Evolutionary conservation across 768 basidiomycete genomes (phyloP).

Genomic region (Lactarius psammicola): DNA sequence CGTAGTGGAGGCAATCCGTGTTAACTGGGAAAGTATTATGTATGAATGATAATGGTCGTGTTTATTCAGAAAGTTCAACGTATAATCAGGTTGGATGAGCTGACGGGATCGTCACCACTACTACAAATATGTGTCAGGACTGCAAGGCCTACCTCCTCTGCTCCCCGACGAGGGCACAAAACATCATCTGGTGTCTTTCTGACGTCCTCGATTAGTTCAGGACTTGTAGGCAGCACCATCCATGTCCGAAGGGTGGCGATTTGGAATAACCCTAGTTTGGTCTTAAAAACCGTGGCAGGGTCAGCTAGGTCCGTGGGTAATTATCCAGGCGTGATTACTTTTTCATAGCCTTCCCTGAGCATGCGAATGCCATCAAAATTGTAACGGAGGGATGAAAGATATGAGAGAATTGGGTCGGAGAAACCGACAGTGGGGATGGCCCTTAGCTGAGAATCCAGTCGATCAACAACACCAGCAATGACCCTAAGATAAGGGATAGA

Average conservation of each 20-base stretch:
- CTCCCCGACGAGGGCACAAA: conserved; percentile 37
- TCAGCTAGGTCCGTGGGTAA: background rate
- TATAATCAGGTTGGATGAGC: conserved; percentile 40
- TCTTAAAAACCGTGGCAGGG: conserved; percentile 10
- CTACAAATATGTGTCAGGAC: too few relatives aligned
- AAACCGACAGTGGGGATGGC: conserved; percentile 40
- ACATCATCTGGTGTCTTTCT: conserved; percentile 48
- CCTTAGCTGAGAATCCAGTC: conserved; percentile 19
- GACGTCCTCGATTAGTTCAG: conserved; percentile 44
- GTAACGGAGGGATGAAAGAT: conserved; percentile 34
- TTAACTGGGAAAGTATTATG: too few relatives aligned
- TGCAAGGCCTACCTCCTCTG: too few relatives aligned
- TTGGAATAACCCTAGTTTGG: conserved; percentile 39
- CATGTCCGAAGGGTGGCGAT: conserved; percentile 46
- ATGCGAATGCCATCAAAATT: conserved; percentile 31
- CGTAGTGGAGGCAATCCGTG: too few relatives aligned
- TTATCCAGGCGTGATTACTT: conserved; percentile 26
- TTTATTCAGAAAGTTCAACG: too few relatives aligned
- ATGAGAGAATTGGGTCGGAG: conserved; percentile 37
- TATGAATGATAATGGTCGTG: too few relatives aligned
- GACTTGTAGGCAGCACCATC: conserved; percentile 45
- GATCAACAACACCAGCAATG: background rate
- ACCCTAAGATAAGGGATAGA: background rate
- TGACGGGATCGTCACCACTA: conserved; percentile 16
- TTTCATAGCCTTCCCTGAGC: conserved; percentile 39